Base-by-base conservation (phyloP, 148 eudicot genomes). In the Heliosperma pusillum region DNA sequence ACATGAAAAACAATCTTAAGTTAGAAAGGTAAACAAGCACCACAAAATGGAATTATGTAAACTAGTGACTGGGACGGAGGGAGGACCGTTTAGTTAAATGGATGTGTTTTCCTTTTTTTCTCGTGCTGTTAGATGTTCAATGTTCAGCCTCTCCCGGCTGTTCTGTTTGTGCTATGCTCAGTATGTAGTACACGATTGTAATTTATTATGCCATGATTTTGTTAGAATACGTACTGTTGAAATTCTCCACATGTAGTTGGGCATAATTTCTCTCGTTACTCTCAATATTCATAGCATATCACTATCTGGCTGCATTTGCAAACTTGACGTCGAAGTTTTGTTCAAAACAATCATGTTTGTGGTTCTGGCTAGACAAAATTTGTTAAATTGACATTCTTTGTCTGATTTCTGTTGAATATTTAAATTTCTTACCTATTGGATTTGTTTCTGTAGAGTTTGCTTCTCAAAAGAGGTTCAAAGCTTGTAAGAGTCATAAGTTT, bases 391-490 rank as follows among this genome's bases (percentile, higher is more conserved):
- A 25, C 3, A 15, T 12, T 25, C 0, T 33, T 65, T 66, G 47
- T 44, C 9, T 76, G 59, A 42, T 22, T 60, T 29, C 25, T 58
- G 19, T 71, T 7, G 26, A 70, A 12, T 33, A 50, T 26, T 24
- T 44, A 45, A 64, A 26, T 53, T 55, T 42, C 55, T 45, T 12
- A 52, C 21, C 66, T 4, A 26, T 53, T 68, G 56, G 57, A 33
- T 52, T 22, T 70, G 12, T 45, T 56, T 69, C 42, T 81, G 50
- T 72, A 84, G 87, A 61, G 77, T 69, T 66, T 66, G 40, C 74
- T 73, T 76, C 78, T 74, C 40, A 77, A 78, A 70, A 59, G 75
- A 76, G 80, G 80, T 50, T 79, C 81, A 1, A 79, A 72, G 25
- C 27, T 82, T 7, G 67, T 58, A 60, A 66, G 77, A 77, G 71